Evolutionary conservation across 148 eudicot species (phyloP), one percentile per base, ranked within the genome.

Genomic region (Persicaria tinctoria): DNA sequence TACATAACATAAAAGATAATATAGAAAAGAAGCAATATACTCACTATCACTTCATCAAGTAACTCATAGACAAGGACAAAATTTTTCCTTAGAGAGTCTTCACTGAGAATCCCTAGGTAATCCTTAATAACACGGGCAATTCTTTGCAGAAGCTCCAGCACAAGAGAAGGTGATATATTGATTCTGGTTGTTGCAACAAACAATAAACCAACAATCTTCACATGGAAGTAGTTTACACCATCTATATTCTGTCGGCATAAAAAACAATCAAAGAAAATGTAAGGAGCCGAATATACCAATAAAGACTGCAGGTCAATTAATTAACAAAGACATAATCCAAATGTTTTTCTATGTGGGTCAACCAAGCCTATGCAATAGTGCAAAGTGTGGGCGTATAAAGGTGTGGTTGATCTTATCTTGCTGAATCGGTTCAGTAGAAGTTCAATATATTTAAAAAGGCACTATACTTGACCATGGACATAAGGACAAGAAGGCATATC

Each of bases 171-270:
- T 41, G 97, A 88, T 70, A 87, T 78, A 79, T 90, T 91, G 72
- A 86, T 79, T 89, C 98, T 89, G 45, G 97, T 94, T 80, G 98
- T 94, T 63, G 97, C 93, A 81, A 89, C 98, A 86, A 94, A 94
- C 57, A 91, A 80, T 74, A 94, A 77, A 49, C 98, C 97, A 57
- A 87, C 98, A 80, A 94, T 91, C 87, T 92, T 94, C 86, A 94
- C 91, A 79, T 91, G 98, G 81, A 94, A 94, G 84, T 94, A 94
- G 84, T 94, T 94, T 75, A 94, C 98, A 69, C 98, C 97, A 70
- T 88, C 96, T 48, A 90, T 84, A 73, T 94, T 94, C 98, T 94
- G 83, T 82, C 62, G 59, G 71, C n/a, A 73, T 3, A 32, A 56
- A 46, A 75, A 72, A 44, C 77, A 18, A 68, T 78, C 75, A 79